Evolutionary conservation across 2,329 filamentous ascomycete genomes (phyloP).

Genomic region (Penicillium brasilianum): DNA sequence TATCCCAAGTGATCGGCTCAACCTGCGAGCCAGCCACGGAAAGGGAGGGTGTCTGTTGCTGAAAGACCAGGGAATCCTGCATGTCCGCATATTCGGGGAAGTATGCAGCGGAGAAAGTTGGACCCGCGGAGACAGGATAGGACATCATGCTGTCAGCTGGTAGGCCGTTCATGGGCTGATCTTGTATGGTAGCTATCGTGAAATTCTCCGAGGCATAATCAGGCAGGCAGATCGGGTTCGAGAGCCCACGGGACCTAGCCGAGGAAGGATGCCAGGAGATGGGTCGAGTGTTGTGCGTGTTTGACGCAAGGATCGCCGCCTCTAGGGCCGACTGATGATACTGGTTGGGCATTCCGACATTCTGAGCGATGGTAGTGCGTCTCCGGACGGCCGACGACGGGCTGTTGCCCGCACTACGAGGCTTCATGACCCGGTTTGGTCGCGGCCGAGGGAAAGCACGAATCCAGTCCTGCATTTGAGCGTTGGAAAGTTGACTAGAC

Average conservation of each 20-base stretch:
- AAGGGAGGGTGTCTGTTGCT: conserved; percentile 28
- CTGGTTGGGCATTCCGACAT: conserved; percentile 46
- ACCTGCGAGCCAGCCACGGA: conserved; percentile 34
- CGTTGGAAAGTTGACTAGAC: conserved; percentile 30
- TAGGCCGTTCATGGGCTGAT: conserved; percentile 28
- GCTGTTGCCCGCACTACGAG: conserved; percentile 71
- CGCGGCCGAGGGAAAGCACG: conserved; percentile 56
- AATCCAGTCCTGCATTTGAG: conserved; percentile 47
- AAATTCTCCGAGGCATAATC: conserved; percentile 28
- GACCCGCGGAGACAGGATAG: conserved; percentile 29
- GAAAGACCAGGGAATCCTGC: conserved; percentile 28
- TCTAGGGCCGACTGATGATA: conserved; percentile 53
- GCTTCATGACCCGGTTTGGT: conserved; percentile 65
- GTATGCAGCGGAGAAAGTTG: conserved; percentile 29
- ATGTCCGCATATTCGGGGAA: conserved; percentile 28
- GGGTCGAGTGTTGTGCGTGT: conserved; percentile 58
- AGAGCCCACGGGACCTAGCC: conserved; percentile 39
- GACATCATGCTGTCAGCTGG: conserved; percentile 30
- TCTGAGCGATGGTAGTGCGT: conserved; percentile 60
- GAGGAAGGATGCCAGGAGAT: conserved; percentile 78
- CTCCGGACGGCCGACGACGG: conserved; percentile 57
- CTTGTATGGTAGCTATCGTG: conserved; percentile 24
- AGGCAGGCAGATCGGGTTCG: conserved; percentile 30
- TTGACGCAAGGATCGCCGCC: conserved; percentile 46
- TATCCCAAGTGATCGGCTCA: conserved; percentile 37